Conservation (phyloP, 176 grass and related monocot species). For the Poa annua region DNA sequence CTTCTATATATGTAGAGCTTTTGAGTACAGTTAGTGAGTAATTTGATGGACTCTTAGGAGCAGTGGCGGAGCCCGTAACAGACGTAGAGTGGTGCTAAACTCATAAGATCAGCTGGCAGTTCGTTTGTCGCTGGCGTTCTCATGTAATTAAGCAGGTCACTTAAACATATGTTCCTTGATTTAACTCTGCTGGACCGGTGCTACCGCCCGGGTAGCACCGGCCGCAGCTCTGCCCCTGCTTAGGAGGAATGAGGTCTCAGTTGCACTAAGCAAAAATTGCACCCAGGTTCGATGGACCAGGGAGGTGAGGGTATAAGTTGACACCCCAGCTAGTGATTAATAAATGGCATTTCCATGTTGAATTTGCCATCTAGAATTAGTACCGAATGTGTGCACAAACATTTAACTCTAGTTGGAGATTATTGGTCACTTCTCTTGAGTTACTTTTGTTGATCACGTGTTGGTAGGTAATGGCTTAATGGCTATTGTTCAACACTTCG, state of each 20-base stretch:
- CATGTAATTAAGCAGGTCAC: no score
- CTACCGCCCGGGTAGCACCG: no score
- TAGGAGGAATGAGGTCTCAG: background rate
- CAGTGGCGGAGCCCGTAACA: no score
- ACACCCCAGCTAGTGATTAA: background rate
- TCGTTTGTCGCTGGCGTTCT: no score
- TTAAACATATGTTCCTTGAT: no score
- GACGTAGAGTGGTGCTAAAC: no score
- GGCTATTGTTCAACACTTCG: background rate
- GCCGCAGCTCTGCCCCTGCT: no score
- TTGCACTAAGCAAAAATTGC: background rate
- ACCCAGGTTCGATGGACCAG: background rate
- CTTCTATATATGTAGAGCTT: background rate
- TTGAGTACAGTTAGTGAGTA: background rate
- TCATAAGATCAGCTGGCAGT: no score
- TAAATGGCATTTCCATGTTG: background rate
- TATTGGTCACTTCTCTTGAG: background rate
- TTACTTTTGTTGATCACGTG: background rate
- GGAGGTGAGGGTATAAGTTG: background rate
- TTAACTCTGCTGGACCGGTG: no score
- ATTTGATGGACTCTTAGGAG: background rate
- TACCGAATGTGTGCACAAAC: background rate
- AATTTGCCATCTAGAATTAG: background rate
- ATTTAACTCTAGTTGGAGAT: background rate
- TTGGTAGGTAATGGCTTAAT: conserved; percentile 10